These are phyloP conservation scores for Coniella vitis DNA, from an alignment of 2,329 filamentous ascomycete genomes.

Conservation along the genomic window DNA sequence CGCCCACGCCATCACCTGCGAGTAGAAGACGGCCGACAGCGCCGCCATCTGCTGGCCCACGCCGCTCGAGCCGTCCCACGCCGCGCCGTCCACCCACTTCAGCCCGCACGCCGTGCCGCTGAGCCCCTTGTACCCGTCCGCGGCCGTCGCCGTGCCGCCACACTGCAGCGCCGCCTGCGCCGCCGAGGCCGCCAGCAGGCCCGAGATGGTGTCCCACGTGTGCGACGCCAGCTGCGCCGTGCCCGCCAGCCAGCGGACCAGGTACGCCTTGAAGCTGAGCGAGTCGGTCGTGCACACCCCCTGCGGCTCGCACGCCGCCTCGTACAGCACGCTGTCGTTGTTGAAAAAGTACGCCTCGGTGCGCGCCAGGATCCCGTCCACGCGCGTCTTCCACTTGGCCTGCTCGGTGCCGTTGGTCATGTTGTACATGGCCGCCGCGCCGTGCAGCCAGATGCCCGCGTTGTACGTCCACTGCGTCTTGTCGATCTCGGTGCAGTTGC, in stretches of 20 bases:
- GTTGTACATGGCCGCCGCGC: slow-evolving; percentile 33
- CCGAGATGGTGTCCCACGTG: slow-evolving; percentile 28
- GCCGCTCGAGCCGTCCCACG: slow-evolving; percentile 36
- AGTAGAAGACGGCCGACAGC: slow-evolving; percentile 34
- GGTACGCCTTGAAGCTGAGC: slow-evolving; percentile 51
- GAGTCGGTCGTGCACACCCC: slow-evolving; percentile 47
- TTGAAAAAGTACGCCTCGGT: slow-evolving; percentile 44
- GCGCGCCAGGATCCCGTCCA: slow-evolving; percentile 46
- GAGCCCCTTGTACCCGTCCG: slow-evolving; percentile 27
- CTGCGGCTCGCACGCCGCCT: slow-evolving; percentile 43
- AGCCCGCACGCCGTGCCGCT: slow-evolving; percentile 37
- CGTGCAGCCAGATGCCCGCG: slow-evolving; percentile 39
- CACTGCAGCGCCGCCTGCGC: slow-evolving; percentile 32
- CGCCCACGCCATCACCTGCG: slow-evolving; percentile 25
- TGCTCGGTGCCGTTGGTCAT: slow-evolving; percentile 43
- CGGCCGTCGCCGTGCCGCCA: slow-evolving; percentile 21
- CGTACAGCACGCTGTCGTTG: slow-evolving; percentile 50
- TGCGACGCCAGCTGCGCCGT: slow-evolving; percentile 32
- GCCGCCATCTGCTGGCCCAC: slow-evolving; percentile 42
- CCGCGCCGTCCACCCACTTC: slow-evolving; percentile 33
- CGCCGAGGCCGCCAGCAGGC: slow-evolving; percentile 30
- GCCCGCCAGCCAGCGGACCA: slow-evolving; percentile 42
- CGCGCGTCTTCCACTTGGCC: slow-evolving; percentile 47
- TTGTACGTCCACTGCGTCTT: slow-evolving; percentile 46
- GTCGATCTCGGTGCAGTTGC: slow-evolving; percentile 38